These are phyloP conservation scores for Boletus tylopilopsis DNA, from an alignment of 768 basidiomycete genomes.

Conservation along the genomic window DNA sequence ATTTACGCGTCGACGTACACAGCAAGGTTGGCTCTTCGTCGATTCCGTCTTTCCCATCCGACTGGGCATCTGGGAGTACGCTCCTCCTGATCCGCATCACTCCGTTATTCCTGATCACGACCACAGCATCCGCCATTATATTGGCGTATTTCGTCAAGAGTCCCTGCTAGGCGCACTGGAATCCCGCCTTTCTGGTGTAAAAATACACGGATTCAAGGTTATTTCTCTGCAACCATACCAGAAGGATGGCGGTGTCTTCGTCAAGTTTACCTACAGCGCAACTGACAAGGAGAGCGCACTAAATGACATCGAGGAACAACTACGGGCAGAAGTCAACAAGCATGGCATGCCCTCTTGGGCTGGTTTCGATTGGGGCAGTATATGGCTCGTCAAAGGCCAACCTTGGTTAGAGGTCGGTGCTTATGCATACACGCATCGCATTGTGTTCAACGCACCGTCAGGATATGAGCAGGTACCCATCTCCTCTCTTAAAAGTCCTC, in stretches of 20 bases:
- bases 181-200: slow-evolving; percentile 47
- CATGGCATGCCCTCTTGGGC: slow-evolving; percentile 62
- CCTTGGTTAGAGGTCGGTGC: slow-evolving; percentile 76
- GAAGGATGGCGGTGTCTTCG: slow-evolving; percentile 88
- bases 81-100: slow-evolving; percentile 10
- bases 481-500: slow-evolving; percentile 63
- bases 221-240: slow-evolving; percentile 57
- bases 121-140: slow-evolving; percentile 58
- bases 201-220: slow-evolving; percentile 56
- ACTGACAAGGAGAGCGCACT: slow-evolving; percentile 38
- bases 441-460: slow-evolving; percentile 26
- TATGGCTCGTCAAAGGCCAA: slow-evolving; percentile 72
- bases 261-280: slow-evolving; percentile 60
- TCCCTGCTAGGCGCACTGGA: slow-evolving; percentile 48
- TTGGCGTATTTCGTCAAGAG: slow-evolving; percentile 60
- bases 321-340: slow-evolving; percentile 42
- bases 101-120: slow-evolving; percentile 2
- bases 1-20: slow-evolving; percentile 14
- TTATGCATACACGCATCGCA: not conserved
- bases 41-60: slow-evolving; percentile 78
- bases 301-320: slow-evolving; percentile 44
- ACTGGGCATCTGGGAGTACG: slow-evolving; percentile 71
- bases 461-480: slow-evolving; percentile 86
- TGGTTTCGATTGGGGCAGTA: slow-evolving; percentile 45
- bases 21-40: slow-evolving; percentile 63